A percentile compares a stretch with the other conserved stretches of the same genome.
Conservation (phyloP, 2,329 filamentous ascomycete species). For the Fulvia fulva region DNA sequence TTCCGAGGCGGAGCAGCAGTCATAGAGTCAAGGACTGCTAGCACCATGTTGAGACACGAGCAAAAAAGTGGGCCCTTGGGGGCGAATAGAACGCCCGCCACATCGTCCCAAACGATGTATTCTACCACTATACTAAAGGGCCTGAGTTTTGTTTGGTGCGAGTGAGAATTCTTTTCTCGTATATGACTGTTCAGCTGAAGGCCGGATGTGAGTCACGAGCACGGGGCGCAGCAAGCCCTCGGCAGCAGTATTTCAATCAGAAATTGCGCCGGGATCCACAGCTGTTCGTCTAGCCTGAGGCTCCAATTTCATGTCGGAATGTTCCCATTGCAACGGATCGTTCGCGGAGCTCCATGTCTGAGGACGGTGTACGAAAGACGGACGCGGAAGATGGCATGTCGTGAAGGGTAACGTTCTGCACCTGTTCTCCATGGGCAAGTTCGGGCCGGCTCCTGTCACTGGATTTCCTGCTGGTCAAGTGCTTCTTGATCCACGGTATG, state of each 20-base stretch:
- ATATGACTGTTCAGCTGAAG: not conserved
- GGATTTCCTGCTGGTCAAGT: conserved; percentile 21
- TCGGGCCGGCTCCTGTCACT: not conserved
- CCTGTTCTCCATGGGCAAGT: too few species aligned
- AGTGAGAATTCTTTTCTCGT: not conserved
- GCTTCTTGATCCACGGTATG: conserved; percentile 51
- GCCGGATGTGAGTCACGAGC: not conserved
- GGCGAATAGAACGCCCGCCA: not conserved
- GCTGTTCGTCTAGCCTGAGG: not conserved
- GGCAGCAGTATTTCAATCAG: not conserved
- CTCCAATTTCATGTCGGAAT: not conserved
- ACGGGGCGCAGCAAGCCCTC: not conserved
- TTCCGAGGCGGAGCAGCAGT: too few species aligned
- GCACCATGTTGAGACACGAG: too few species aligned
- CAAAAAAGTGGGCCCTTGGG: not conserved
- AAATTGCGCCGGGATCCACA: not conserved
- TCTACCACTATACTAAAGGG: not conserved
- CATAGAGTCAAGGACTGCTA: too few species aligned
- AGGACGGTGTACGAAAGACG: conserved; percentile 57
- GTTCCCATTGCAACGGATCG: conserved; percentile 7
- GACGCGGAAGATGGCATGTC: conserved; percentile 58
- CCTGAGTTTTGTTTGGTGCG: not conserved
- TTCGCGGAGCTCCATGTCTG: conserved; percentile 31
- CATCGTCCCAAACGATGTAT: not conserved
- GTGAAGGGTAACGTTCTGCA: conserved; percentile 41